These are phyloP conservation scores for Phylloporus rhodoxanthus DNA, from an alignment of 768 basidiomycete genomes.

Conservation along the genomic window DNA sequence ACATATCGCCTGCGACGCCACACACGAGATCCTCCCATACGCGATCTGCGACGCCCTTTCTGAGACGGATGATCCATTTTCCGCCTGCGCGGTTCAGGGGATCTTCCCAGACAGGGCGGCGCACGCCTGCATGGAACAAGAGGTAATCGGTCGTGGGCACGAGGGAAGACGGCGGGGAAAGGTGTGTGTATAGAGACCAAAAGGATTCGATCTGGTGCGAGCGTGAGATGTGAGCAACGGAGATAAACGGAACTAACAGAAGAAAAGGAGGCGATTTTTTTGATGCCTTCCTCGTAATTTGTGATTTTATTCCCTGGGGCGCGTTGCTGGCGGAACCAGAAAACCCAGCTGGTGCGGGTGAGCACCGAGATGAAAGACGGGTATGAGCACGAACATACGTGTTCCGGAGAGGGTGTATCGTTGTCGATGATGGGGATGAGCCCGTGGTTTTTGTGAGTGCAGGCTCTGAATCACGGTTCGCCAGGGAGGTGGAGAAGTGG, in stretches of 20 bases:
- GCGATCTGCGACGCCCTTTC: constrained; percentile 85
- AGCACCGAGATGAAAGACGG: constrained; percentile 12
- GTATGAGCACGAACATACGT: constrained; percentile 62
- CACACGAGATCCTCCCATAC: constrained; percentile 88
- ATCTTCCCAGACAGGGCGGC: constrained; percentile 94
- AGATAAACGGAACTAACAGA: constrained; percentile 48
- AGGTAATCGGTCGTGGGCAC: constrained; percentile 91
- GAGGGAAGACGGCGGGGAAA: constrained; percentile 77
- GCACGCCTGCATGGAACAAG: constrained; percentile 80
- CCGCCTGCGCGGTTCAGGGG: constrained; percentile 82
- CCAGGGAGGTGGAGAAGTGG: constrained; percentile 64
- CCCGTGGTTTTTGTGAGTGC: constrained; percentile 38
- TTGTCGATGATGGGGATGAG: constrained; percentile 19
- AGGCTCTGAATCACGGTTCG: constrained; percentile 33
- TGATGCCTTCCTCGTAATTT: constrained; percentile 93
- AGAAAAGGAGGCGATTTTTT: constrained; percentile 83
- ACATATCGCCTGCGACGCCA: constrained; percentile 86
- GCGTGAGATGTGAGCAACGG: neutral
- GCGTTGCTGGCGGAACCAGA: constrained; percentile 90
- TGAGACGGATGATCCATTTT: constrained; percentile 92
- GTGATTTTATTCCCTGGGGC: constrained; percentile 84
- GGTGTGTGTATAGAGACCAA: constrained; percentile 91
- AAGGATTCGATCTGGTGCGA: constrained; percentile 81
- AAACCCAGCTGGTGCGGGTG: constrained; percentile 65
- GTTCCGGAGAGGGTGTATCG: constrained; percentile 73